Evolutionary conservation across 1,139 yeast species (phyloP).

Genomic region (Groenewaldozyma auringiensis): DNA sequence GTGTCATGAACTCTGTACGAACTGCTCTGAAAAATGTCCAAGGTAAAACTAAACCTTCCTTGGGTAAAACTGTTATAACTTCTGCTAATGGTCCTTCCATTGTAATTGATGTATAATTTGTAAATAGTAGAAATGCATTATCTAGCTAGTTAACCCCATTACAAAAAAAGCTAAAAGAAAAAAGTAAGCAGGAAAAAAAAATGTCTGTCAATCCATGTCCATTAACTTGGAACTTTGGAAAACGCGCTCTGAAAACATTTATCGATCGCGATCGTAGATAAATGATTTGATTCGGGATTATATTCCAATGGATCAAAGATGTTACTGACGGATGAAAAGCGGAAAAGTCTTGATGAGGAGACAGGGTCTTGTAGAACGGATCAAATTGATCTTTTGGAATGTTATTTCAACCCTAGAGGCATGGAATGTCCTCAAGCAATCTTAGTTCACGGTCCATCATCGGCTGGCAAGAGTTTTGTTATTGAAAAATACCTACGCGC

Average conservation of each 20-base stretch:
- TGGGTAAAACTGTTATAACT: conserved; percentile 63
- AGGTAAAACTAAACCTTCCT: conserved; percentile 53
- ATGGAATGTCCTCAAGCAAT: conserved; percentile 24
- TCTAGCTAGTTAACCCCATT: background rate
- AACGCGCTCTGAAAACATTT: too few species aligned
- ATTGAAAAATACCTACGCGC: conserved; percentile 18
- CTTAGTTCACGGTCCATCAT: conserved; percentile 29
- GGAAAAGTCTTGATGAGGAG: background rate
- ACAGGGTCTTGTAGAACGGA: background rate
- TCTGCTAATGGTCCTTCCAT: conserved; percentile 79
- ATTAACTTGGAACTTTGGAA: too few species aligned
- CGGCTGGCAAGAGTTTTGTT: conserved; percentile 29
- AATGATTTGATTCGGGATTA: too few species aligned
- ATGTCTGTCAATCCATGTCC: too few species aligned
- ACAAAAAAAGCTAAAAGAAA: too few species aligned
- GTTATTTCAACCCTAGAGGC: conserved; percentile 1
- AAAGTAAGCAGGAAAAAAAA: too few species aligned
- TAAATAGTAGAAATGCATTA: background rate
- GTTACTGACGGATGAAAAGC: background rate
- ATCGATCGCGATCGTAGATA: too few species aligned
- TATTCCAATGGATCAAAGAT: background rate
- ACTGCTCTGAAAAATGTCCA: conserved; percentile 44
- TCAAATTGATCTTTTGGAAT: conserved; percentile 20
- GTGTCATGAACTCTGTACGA: conserved; percentile 59
- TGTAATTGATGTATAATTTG: conserved; percentile 48